Evolutionary conservation across 2,329 filamentous ascomycete species (phyloP).

Genomic region (Emergomyces orientalis): DNA sequence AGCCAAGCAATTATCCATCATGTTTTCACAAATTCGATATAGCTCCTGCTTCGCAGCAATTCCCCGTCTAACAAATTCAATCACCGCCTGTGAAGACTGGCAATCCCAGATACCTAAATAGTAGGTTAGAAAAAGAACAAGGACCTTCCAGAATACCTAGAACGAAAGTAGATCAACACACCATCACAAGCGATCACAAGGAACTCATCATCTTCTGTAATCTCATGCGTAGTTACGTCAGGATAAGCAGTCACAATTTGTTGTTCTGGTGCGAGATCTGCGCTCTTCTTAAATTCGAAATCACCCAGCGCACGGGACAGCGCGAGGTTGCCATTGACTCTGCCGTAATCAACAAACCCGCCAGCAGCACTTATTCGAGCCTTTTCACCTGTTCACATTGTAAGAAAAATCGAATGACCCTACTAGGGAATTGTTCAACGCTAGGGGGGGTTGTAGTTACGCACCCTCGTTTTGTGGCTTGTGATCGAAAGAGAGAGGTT

Average conservation of each 20-base stretch:
- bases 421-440: not conserved
- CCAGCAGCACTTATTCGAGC: slow-evolving; percentile 90
- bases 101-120: slow-evolving; percentile 93
- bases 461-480: slow-evolving; percentile 96
- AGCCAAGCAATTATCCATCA: slow-evolving; percentile 99
- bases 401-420: slow-evolving; percentile 9
- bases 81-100: slow-evolving; percentile 92
- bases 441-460: slow-evolving; percentile 12
- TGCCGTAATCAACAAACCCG: slow-evolving; percentile 95
- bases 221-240: slow-evolving; percentile 83
- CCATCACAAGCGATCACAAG: slow-evolving; percentile 86
- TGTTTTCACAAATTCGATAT: slow-evolving; percentile 94
- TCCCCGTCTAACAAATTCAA: slow-evolving; percentile 92
- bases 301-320: slow-evolving; percentile 95
- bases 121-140: not conserved
- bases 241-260: slow-evolving; percentile 97
- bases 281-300: slow-evolving; percentile 99
- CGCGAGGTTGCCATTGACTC: slow-evolving; percentile 95
- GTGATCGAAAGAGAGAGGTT: slow-evolving; percentile 97
- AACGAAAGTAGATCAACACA: slow-evolving; percentile 36
- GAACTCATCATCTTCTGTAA: slow-evolving; percentile 92
- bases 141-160: not conserved
- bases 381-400: slow-evolving; percentile 64
- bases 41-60: slow-evolving; percentile 95
- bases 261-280: slow-evolving; percentile 91